These are phyloP conservation scores for Mariannaea elegans DNA, from an alignment of 2,329 filamentous ascomycete genomes.

Conservation along the genomic window DNA sequence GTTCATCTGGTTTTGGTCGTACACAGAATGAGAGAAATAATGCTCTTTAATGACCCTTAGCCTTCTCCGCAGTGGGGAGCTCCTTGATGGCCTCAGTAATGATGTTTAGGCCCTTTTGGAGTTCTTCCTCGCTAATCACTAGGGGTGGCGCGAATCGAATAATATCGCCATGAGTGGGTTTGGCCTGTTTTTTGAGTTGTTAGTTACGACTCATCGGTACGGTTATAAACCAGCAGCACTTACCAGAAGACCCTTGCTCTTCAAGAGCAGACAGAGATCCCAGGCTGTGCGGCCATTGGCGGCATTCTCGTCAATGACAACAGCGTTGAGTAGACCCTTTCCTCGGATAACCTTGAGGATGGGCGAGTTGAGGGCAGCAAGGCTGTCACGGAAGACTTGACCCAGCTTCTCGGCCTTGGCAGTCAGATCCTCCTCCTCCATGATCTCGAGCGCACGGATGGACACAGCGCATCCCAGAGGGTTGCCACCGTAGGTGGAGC, in stretches of 20 bases:
- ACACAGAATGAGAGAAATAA: not conserved
- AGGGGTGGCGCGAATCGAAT: conserved; percentile 97
- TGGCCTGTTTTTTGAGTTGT: conserved; percentile 70
- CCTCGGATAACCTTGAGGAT: conserved; percentile 86
- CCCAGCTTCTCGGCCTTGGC: conserved; percentile 84
- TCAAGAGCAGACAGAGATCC: conserved; percentile 96
- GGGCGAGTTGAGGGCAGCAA: conserved; percentile 78
- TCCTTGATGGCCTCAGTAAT: conserved; percentile 85
- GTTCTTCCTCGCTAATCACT: conserved; percentile 90
- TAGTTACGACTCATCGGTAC: conserved; percentile 6
- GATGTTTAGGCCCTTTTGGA: conserved; percentile 78
- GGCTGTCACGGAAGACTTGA: conserved; percentile 81
- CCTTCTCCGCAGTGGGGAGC: conserved; percentile 68
- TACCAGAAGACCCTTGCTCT: conserved; percentile 93
- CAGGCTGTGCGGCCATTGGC: conserved; percentile 88
- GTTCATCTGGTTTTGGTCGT: conserved; percentile 22
- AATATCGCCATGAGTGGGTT: conserved; percentile 98
- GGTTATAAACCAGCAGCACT: conserved; percentile 46
- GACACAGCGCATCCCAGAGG: conserved; percentile 94
- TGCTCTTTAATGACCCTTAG: conserved; percentile 46
- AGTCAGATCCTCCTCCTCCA: conserved; percentile 90
- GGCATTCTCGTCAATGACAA: conserved; percentile 91
- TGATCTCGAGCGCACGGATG: conserved; percentile 91
- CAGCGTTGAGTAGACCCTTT: conserved; percentile 93
- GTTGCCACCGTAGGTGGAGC: conserved; percentile 98